Conservation (phyloP, 1,139 yeast genomes). For the Torulaspora pretoriensis region DNA sequence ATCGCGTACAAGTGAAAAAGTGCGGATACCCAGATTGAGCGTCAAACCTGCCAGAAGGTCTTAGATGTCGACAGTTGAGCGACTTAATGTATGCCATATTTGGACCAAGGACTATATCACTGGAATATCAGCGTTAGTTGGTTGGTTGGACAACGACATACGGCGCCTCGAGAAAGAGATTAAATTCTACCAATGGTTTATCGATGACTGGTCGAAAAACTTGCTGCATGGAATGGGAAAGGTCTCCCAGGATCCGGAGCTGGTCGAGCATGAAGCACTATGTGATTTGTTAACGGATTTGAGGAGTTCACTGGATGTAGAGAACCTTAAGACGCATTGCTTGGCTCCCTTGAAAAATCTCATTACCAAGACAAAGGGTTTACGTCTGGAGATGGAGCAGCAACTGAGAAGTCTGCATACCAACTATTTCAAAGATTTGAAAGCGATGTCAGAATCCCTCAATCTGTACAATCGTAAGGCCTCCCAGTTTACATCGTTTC, state of each 20-base stretch:
- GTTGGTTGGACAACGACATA: constrained; percentile 22
- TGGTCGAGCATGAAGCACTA: constrained; percentile 7
- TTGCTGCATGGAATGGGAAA: constrained; percentile 6
- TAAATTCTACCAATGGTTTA: constrained; percentile 20
- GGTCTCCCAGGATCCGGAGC: background rate
- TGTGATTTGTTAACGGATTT: background rate
- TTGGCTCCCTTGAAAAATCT: constrained; percentile 1
- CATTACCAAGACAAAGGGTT: background rate
- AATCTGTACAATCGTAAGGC: constrained; percentile 1
- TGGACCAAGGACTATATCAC: constrained; percentile 35
- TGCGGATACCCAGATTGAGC: background rate
- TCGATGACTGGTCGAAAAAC: constrained; percentile 14
- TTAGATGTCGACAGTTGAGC: constrained; percentile 12
- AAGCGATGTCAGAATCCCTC: background rate
- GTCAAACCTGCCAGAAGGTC: background rate
- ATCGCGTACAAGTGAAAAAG: constrained; percentile 2
- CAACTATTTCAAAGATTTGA: constrained; percentile 9
- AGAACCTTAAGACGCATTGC: background rate
- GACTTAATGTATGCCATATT: constrained; percentile 12
- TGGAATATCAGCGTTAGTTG: constrained; percentile 29
- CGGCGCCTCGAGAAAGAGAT: constrained; percentile 18
- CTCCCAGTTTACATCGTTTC: background rate
- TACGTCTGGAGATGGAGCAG: constrained; percentile 2
- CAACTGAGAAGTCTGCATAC: constrained; percentile 7
- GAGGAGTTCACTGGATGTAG: constrained; percentile 1